phyloP scores from a whole-genome alignment of 2,329 filamentous ascomycete genomes.

The Berkeleyomyces rouxiae region DNA sequence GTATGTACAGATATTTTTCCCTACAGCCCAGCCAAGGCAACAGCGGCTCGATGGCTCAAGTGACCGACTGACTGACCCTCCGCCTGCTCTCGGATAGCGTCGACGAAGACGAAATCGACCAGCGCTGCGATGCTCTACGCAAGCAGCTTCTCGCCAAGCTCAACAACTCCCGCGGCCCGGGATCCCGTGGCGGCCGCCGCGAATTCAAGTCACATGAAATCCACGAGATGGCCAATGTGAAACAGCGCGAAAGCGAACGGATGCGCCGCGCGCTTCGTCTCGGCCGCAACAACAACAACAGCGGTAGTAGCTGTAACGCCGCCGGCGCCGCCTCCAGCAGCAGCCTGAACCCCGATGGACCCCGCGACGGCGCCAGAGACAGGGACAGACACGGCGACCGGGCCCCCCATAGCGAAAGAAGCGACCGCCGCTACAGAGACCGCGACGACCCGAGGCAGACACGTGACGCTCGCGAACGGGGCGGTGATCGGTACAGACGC shows the following conservation, averaged over 20 bases:
- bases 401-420: background rate
- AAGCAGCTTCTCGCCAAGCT: conserved; percentile 26
- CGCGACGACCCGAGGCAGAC: conserved; percentile 7
- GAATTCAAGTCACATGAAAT: conserved; percentile 83
- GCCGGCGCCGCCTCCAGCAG: background rate
- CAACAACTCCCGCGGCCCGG: conserved; percentile 17
- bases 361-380: background rate
- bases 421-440: conserved; percentile 9
- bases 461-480: background rate
- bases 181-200: conserved; percentile 24
- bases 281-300: background rate
- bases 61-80: background rate
- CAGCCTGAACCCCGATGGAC: background rate
- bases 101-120: conserved; percentile 83
- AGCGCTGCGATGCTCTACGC: conserved; percentile 28
- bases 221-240: conserved; percentile 88
- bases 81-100: conserved; percentile 30
- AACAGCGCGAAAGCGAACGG: conserved; percentile 87
- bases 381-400: background rate
- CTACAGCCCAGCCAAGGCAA: no score
- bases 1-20: conserved; percentile 27
- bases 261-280: conserved; percentile 59
- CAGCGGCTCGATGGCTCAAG: background rate
- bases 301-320: background rate
- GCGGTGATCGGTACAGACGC: background rate